Percentiles rank a stretch among this genome's conserved stretches.
phyloP scores from a whole-genome alignment of 139 green algal genomes.

The Tetradesmus obliquus region DNA sequence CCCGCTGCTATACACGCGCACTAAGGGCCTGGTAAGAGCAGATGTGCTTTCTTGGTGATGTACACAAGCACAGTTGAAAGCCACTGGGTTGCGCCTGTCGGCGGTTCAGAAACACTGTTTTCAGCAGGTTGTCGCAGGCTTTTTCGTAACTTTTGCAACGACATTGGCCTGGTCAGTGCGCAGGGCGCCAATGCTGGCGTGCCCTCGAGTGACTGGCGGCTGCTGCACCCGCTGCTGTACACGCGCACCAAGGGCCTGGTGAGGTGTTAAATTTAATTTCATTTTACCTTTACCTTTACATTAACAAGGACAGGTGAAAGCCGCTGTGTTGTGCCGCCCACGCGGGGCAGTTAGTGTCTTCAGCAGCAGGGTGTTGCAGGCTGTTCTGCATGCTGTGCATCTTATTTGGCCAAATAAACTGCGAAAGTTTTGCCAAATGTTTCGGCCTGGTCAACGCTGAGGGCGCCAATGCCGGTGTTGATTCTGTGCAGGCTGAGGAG shows the following conservation, averaged over 20 bases:
- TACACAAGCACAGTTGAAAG: neutral
- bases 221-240: slow-evolving; percentile 61
- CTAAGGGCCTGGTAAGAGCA: slow-evolving; percentile 52
- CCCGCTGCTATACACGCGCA: slow-evolving; percentile 53
- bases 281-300: neutral
- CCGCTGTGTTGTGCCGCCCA: neutral
- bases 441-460: no score
- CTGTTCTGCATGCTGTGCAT: neutral
- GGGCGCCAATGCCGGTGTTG: no score
- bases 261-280: neutral
- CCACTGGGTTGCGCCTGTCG: no score
- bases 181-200: slow-evolving; percentile 44
- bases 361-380: neutral
- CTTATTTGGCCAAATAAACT: neutral
- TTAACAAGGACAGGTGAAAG: neutral
- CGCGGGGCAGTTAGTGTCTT: neutral
- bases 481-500: neutral
- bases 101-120: no score
- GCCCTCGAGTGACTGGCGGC: slow-evolving; percentile 31
- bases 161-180: slow-evolving; percentile 40
- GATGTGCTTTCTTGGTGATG: no score
- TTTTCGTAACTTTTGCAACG: no score
- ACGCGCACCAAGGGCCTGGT: slow-evolving; percentile 53
- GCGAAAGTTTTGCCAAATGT: no score
- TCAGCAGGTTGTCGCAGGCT: no score